Conservation (phyloP, 2,329 filamentous ascomycete genomes). For the Claviceps sp. region DNA sequence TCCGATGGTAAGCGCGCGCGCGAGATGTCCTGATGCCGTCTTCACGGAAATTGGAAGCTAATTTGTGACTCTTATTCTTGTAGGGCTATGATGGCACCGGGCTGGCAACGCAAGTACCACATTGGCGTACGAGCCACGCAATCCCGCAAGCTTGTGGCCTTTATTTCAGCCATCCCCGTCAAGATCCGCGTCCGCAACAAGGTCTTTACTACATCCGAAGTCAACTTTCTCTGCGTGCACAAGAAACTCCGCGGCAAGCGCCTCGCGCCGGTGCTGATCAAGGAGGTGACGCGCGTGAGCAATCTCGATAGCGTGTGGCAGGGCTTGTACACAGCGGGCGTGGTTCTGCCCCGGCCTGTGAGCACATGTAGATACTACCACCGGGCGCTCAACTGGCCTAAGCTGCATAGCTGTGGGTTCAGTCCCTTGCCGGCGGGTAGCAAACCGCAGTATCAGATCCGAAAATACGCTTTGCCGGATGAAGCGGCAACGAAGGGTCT, state of each 20-base stretch:
- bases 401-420: constrained; percentile 90
- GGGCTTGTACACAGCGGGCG: constrained; percentile 88
- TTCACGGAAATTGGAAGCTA: background rate
- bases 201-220: constrained; percentile 67
- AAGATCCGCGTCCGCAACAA: constrained; percentile 68
- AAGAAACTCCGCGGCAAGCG: constrained; percentile 94
- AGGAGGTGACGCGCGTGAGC: constrained; percentile 88
- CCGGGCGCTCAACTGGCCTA: constrained; percentile 86
- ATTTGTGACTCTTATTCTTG: background rate
- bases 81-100: constrained; percentile 87
- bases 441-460: constrained; percentile 73
- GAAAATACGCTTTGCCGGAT: constrained; percentile 72
- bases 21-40: background rate
- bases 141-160: constrained; percentile 80
- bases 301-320: constrained; percentile 82
- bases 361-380: constrained; percentile 94
- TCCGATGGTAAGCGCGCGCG: constrained; percentile 57
- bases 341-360: constrained; percentile 80
- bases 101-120: constrained; percentile 91
- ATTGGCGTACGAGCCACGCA: constrained; percentile 77
- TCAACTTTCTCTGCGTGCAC: constrained; percentile 97
- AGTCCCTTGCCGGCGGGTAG: constrained; percentile 73
- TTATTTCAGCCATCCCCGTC: constrained; percentile 88
- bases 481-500: constrained; percentile 61
- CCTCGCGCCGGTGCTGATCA: constrained; percentile 86